Percentiles rank a stretch among this genome's conserved stretches.
These are phyloP conservation scores for Termitomyces sp. DNA, from an alignment of 768 basidiomycete genomes.

Conservation along the genomic window DNA sequence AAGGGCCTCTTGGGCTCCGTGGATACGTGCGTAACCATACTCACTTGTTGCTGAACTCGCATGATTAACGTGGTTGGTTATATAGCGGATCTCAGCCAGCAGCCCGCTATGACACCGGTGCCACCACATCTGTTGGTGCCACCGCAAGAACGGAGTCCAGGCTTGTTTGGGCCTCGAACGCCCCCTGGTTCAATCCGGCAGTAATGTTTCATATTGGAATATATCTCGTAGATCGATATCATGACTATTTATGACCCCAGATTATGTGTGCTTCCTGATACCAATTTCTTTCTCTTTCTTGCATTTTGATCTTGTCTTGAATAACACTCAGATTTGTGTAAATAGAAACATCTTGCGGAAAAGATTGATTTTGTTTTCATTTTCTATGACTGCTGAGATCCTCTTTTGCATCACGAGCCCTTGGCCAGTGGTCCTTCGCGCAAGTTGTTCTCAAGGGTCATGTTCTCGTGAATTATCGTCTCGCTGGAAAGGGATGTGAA, in stretches of 20 bases:
- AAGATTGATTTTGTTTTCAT: background rate
- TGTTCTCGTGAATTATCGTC: no score
- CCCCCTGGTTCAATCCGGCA: conserved; percentile 32
- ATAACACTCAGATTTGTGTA: background rate
- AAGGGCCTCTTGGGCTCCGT: conserved; percentile 57
- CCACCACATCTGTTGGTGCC: conserved; percentile 55
- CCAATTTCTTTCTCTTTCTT: no score
- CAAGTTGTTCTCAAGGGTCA: no score
- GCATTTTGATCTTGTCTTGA: no score
- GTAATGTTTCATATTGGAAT: background rate
- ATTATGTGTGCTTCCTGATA: background rate
- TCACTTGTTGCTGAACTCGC: background rate
- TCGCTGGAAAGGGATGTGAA: no score
- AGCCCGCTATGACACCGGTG: conserved; percentile 57
- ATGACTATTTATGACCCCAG: background rate
- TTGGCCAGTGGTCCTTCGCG: no score
- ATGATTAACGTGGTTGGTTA: conserved; percentile 5
- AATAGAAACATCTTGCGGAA: background rate
- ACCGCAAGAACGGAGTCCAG: conserved; percentile 41
- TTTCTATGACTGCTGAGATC: background rate
- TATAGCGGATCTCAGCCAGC: conserved; percentile 52
- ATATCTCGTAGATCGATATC: background rate
- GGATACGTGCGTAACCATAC: conserved; percentile 51
- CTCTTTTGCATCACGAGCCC: no score
- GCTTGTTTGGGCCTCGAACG: conserved; percentile 77